Evolutionary conservation across 2,329 filamentous ascomycete genomes (phyloP), one percentile per base, ranked within the genome.

Genomic region (Penicillium capsulatum): DNA sequence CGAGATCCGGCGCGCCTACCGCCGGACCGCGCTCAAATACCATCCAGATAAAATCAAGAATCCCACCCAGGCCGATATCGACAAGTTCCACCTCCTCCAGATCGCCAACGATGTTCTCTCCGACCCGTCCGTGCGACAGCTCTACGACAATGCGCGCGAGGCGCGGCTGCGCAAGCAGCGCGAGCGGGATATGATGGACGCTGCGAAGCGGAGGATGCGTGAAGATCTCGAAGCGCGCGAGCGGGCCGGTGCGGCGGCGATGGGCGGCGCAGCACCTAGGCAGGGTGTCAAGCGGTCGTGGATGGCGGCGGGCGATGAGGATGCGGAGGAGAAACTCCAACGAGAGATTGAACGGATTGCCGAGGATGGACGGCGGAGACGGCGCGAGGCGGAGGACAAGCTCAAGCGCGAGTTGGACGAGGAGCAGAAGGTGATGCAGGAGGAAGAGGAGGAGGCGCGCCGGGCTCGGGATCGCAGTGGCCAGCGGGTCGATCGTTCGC

Each of bases 31-130:
- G 3, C 73, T 95, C n/a, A 88, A 87, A 58, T 88, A 90, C 71
- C 91, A 97, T 64, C 91, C 91, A 1, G 91, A 97, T 74, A 95
- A 96, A 69, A 82, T 90, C 39, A 79, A 82, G 48, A 80, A 78
- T 36, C 70, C 75, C 26, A 87, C 84, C 3, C 66, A 69, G 4
- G 68, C 69, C 54, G 87, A 92, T 51, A 75, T 86, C 31, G 81
- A 83, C 40, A 86, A 85, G 57, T 97, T 94, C 72, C 86, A 95
- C 64, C 74, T 85, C 1, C 81, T 94, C 42, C 85, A 89, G 58
- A 84, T 85, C 46, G 90, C 88, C n/a, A 81, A 87, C 60, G 88
- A 94, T 65, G 79, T 96, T 2, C 78, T 97, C 2, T 77, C 80
- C 17, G 83, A 89, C 48, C 67, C 79, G 0, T 76, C 75, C 10